Base-by-base conservation (phyloP, 768 basidiomycete genomes). In the Leccinum imitatum region DNA sequence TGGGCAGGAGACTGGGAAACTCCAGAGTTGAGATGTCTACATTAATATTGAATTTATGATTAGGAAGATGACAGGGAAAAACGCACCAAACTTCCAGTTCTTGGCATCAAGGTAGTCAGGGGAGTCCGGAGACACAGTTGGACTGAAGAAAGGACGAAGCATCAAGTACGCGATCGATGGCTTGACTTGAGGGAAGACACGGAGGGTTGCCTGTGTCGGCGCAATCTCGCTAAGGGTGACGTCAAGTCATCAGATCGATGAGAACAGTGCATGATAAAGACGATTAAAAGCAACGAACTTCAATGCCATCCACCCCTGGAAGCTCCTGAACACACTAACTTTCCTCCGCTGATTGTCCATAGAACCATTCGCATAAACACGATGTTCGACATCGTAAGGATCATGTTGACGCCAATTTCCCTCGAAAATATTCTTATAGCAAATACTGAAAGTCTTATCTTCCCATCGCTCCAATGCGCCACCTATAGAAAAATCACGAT, bases 391-490 rank as follows among this genome's bases (percentile, higher is more conserved):
- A 31, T 31, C 90, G 56, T 83, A 70, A 27, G 90, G 72, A 44
- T 87, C 79, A 66, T 90, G 87, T 37, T 77, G 67, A 35, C 77
- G 77, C 87, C 88, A 90, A 53, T 82, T 75, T 1, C 31, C 87
- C 87, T 68, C 70, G 52, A 90, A 76, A 52, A 91, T 86, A 50
- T 84, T 80, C 5, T 75, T 75, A 63, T 87, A 90, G 69, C 84
- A 89, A 5, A 73, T 75, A 53, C 85, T 76, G 72, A 84, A 86
- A 9, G 65, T 68, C 1, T 77, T 70, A 69, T 90, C 86, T 71
- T 89, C 85, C 87, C 86, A 87, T 13, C 92, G 79, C 70, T 94
- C 91, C 25, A 91, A 84, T 0, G 82, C 73, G 6, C 90, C 89
- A 7, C 90, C 91, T 83, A 41, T 1, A 41, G 47, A 50, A 11